phyloP scores from a whole-genome alignment of 345 rosid genomes.

The Eucalyptus sideroxylon region DNA sequence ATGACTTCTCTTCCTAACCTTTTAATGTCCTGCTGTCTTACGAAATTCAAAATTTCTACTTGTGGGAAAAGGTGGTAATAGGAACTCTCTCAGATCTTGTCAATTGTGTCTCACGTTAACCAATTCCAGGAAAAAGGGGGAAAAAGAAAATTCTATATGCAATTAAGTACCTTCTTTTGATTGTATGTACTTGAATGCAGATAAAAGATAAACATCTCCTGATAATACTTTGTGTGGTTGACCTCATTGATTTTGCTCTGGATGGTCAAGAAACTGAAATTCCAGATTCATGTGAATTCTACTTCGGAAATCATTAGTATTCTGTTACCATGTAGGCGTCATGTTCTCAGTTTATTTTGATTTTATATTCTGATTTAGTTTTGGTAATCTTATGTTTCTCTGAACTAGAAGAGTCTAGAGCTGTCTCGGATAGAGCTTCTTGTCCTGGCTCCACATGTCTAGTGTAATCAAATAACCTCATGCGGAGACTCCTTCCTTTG shows the following conservation, averaged over 20 bases:
- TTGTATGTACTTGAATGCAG: background rate
- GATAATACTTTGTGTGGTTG: background rate
- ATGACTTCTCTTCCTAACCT: background rate
- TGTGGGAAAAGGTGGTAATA: background rate
- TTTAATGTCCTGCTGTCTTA: background rate
- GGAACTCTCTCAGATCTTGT: background rate
- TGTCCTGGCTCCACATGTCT: background rate
- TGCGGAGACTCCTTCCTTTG: background rate
- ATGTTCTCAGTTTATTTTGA: background rate
- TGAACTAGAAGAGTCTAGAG: background rate
- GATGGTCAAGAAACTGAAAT: background rate
- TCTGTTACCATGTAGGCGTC: background rate
- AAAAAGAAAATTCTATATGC: background rate
- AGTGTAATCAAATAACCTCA: background rate
- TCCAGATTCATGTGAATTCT: background rate
- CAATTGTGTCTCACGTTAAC: background rate
- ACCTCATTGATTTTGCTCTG: background rate
- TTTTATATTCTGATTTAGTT: background rate
- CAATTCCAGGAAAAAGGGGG: background rate
- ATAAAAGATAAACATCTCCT: background rate
- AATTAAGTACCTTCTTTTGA: background rate
- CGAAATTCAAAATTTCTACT: background rate
- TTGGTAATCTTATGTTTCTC: background rate
- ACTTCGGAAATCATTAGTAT: background rate
- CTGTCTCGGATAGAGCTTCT: background rate